These are phyloP conservation scores for Fusarium graminum DNA, from an alignment of 2,329 filamentous ascomycete species.

Conservation along the genomic window DNA sequence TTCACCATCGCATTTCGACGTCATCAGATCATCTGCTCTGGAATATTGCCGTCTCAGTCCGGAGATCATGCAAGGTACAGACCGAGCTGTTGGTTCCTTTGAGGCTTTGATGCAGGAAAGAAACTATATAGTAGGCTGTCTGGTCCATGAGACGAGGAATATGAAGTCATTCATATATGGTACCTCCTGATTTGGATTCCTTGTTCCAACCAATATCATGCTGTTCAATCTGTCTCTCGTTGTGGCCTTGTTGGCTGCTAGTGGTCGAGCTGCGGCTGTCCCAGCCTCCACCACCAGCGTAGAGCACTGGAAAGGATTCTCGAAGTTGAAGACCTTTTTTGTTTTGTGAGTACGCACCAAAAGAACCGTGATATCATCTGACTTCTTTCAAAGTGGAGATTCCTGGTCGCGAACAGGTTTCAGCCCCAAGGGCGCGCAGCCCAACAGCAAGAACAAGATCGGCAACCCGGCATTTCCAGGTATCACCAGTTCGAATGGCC, in stretches of 20 bases:
- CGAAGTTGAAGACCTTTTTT: not conserved
- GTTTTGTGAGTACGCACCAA: not conserved
- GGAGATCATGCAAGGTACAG: not conserved
- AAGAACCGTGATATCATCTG: too few relatives aligned
- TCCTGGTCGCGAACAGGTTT: not conserved
- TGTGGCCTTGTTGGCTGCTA: not conserved
- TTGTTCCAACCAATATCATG: not conserved
- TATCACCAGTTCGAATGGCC: not conserved
- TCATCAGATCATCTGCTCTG: not conserved
- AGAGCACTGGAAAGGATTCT: conserved; percentile 2
- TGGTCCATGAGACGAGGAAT: not conserved
- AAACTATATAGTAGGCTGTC: not conserved
- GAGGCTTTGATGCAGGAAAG: not conserved
- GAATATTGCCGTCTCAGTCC: not conserved
- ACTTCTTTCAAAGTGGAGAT: not conserved
- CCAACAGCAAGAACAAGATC: not conserved
- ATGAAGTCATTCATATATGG: not conserved
- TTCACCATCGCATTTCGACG: not conserved
- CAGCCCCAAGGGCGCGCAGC: not conserved
- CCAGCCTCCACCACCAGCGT: not conserved
- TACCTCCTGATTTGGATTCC: too few relatives aligned
- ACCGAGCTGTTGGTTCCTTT: fast-evolving
- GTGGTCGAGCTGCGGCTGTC: not conserved
- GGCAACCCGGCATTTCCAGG: conserved; percentile 2
- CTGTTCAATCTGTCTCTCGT: not conserved